A percentile compares a stretch with the other conserved stretches of the same genome.
Evolutionary conservation across 441 rosid genomes (phyloP).

Genomic region (Mallotus japonicus): DNA sequence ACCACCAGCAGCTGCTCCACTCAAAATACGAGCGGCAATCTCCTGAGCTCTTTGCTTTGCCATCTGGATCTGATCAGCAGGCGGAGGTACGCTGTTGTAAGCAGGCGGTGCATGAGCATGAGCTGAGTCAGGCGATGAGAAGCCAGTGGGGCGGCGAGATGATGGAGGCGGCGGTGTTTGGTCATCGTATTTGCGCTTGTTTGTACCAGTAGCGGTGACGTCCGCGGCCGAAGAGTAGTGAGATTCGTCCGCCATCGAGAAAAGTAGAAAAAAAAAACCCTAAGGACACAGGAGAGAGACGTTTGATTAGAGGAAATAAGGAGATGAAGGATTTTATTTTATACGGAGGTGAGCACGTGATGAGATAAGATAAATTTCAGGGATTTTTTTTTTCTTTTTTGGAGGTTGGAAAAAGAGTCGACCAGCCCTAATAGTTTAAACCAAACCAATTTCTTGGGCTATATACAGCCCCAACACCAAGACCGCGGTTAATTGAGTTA

Average conservation of each 20-base stretch:
- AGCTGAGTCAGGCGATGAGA: conserved; percentile 64
- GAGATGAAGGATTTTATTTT: not conserved
- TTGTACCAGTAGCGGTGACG: conserved; percentile 27
- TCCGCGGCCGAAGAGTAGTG: conserved; percentile 58
- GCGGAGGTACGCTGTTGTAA: conserved; percentile 75
- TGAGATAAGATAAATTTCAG: not conserved
- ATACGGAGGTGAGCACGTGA: conserved; percentile 12
- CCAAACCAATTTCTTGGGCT: too few relatives aligned
- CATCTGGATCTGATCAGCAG: conserved; percentile 67
- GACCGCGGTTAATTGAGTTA: too few relatives aligned
- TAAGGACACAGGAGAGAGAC: conserved; percentile 21
- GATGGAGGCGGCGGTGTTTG: conserved; percentile 54
- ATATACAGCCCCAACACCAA: too few relatives aligned
- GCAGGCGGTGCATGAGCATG: conserved; percentile 35
- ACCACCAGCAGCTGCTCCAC: conserved; percentile 42
- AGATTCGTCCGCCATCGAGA: conserved; percentile 77
- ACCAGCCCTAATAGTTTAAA: too few relatives aligned
- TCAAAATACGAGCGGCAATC: conserved; percentile 84
- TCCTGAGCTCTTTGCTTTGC: conserved; percentile 91
- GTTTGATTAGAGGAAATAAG: not conserved
- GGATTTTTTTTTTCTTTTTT: too few relatives aligned
- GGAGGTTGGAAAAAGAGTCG: too few relatives aligned
- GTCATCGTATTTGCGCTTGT: conserved; percentile 86
- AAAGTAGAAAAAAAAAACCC: conserved; percentile 45
- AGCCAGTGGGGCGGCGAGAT: conserved; percentile 68